A percentile compares a stretch with the other conserved stretches of the same genome.
phyloP scores from a whole-genome alignment of 148 eudicot genomes.

The Diospyros lotus region DNA sequence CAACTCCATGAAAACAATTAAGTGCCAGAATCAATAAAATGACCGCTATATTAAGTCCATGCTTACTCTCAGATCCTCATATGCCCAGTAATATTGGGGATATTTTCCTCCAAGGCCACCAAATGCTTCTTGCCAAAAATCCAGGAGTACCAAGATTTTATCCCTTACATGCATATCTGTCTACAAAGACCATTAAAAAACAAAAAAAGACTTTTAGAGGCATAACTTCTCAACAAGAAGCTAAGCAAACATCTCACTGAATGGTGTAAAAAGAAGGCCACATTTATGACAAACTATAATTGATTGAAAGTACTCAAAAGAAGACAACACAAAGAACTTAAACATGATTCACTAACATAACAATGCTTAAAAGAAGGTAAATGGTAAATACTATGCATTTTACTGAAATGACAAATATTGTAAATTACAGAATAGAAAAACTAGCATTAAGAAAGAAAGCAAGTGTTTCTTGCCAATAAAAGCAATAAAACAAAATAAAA shows the following conservation, averaged over 20 bases:
- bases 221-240: neutral
- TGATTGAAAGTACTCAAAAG: too few relatives aligned
- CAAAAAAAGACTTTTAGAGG: neutral
- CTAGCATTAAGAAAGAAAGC: neutral
- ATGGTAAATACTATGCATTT: neutral
- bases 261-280: neutral
- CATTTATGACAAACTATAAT: neutral
- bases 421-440: neutral
- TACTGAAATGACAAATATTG: neutral
- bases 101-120: slow-evolving; percentile 81
- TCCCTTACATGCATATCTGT: slow-evolving; percentile 74
- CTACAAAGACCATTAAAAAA: slow-evolving; percentile 33
- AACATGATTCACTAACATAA: too few relatives aligned
- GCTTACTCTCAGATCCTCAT: slow-evolving; percentile 81
- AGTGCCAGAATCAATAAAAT: neutral
- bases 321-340: too few relatives aligned
- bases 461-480: neutral
- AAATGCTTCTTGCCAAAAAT: slow-evolving; percentile 95
- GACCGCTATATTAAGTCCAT: neutral
- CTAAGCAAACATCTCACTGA: neutral
- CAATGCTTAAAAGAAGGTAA: too few relatives aligned
- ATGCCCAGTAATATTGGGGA: slow-evolving; percentile 86
- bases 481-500: neutral
- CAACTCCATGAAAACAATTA: neutral
- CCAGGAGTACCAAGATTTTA: slow-evolving; percentile 66